A percentile compares a stretch with the other conserved stretches of the same genome.
phyloP scores from a whole-genome alignment of 169 alveolate genomes.

The Plasmodium berghei region DNA sequence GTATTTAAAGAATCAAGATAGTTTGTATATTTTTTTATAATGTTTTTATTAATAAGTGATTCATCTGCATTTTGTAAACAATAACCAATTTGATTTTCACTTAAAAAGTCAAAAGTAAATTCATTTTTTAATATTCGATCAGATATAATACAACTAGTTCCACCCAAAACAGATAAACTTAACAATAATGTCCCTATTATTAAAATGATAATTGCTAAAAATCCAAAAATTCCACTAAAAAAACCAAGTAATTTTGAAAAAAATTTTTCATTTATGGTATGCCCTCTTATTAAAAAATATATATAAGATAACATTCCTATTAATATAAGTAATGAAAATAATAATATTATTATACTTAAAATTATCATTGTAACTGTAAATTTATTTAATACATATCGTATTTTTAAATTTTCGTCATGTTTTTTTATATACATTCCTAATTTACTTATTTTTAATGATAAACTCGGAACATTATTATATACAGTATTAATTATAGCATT shows the following conservation, averaged over 20 bases:
- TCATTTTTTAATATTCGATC: slow-evolving; percentile 35
- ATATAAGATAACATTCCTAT: slow-evolving; percentile 14
- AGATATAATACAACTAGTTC: slow-evolving; percentile 28
- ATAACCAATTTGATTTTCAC: slow-evolving; percentile 16
- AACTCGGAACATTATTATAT: neutral
- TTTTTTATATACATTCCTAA: neutral
- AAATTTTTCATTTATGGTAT: neutral
- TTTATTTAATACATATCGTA: slow-evolving; percentile 6
- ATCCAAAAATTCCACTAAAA: slow-evolving; percentile 46
- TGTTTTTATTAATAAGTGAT: slow-evolving; percentile 1
- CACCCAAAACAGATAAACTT: slow-evolving; percentile 26
- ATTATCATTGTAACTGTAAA: slow-evolving; percentile 3
- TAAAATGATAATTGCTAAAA: slow-evolving; percentile 17
- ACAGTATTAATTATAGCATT: neutral
- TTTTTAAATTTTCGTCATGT: slow-evolving; percentile 6
- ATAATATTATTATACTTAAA: slow-evolving; percentile 1
- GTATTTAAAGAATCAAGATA: slow-evolving; percentile 14
- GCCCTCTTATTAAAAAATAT: slow-evolving; percentile 20
- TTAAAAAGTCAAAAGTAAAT: slow-evolving; percentile 19
- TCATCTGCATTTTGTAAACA: slow-evolving; percentile 21
- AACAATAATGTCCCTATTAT: neutral
- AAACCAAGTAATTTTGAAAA: slow-evolving; percentile 18
- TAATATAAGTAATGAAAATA: slow-evolving; percentile 35
- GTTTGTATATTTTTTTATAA: neutral
- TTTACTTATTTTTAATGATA: neutral